Percentiles rank a stretch among this genome's conserved stretches.
These are phyloP conservation scores for Rhodotorula glutinis DNA, from an alignment of 1,284 basidiomycete genomes.

Conservation along the genomic window DNA sequence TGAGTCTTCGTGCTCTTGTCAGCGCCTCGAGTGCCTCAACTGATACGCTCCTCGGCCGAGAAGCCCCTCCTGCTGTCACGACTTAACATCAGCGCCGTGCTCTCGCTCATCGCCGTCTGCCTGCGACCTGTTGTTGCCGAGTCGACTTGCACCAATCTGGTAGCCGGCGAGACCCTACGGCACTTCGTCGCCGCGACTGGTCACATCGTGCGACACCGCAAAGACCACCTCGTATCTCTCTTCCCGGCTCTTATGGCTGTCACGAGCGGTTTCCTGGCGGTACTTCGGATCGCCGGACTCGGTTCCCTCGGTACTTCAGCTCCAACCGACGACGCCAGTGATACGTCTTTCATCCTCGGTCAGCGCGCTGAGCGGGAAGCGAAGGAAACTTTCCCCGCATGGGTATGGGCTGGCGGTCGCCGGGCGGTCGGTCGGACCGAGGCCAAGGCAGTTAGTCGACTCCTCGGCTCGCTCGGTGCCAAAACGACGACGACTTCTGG, in stretches of 20 bases:
- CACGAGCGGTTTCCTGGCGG: conserved; percentile 23
- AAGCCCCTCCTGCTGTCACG: conserved; percentile 40
- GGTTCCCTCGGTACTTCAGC: conserved; percentile 22
- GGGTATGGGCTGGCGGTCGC: conserved; percentile 33
- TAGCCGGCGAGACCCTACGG: conserved; percentile 10
- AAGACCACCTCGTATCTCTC: conserved; percentile 39
- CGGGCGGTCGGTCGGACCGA: conserved; percentile 21
- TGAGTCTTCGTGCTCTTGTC: background rate
- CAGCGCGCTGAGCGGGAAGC: conserved; percentile 34
- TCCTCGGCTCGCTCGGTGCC: conserved; percentile 38
- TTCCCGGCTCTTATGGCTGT: conserved; percentile 37
- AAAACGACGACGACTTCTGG: conserved; percentile 31
- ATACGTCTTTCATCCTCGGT: conserved; percentile 8
- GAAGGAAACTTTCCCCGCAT: conserved; percentile 33
- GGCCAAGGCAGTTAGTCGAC: conserved; percentile 33
- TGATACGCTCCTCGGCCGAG: too few relatives aligned
- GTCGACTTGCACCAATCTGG: background rate
- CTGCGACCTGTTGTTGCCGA: conserved; percentile 5
- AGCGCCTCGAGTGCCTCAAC: background rate
- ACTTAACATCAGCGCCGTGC: conserved; percentile 34
- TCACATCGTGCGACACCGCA: conserved; percentile 39
- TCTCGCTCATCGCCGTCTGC: conserved; percentile 29
- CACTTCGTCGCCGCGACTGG: conserved; percentile 28
- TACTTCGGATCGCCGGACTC: conserved; percentile 28
- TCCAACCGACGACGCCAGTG: conserved; percentile 7